Conservation (phyloP, 192 early-diverging fungal species). For the Phycomyces blakesleeanus region DNA sequence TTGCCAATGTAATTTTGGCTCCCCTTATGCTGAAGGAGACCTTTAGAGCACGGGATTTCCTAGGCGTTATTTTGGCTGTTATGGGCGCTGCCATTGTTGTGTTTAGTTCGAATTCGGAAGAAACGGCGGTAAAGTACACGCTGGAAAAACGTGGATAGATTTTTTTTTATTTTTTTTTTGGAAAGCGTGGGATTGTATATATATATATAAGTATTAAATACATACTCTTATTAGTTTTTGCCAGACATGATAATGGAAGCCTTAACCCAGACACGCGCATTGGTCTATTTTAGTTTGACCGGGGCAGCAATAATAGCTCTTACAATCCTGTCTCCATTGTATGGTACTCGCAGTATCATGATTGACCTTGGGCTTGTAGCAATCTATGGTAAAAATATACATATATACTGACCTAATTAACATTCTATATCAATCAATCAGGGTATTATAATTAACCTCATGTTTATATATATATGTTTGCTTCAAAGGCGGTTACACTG, state of each 20-base stretch:
- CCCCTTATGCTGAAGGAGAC: constrained; percentile 64
- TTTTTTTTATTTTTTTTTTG: constrained; percentile 1
- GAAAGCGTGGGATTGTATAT: too few species aligned
- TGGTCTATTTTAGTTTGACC: constrained; percentile 54
- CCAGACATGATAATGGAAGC: constrained; percentile 50
- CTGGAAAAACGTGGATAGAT: background rate
- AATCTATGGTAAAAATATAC: constrained; percentile 52
- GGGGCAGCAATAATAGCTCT: constrained; percentile 32
- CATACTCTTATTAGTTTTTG: constrained; percentile 38
- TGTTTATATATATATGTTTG: too few species aligned
- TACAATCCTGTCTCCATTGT: constrained; percentile 39
- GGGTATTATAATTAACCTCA: too few species aligned
- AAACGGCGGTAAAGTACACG: constrained; percentile 40
- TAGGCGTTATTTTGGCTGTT: constrained; percentile 60
- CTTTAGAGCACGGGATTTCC: constrained; percentile 54
- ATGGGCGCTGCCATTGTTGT: constrained; percentile 63
- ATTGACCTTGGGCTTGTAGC: constrained; percentile 65
- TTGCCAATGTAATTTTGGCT: constrained; percentile 68
- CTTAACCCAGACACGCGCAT: constrained; percentile 44
- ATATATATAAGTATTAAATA: too few species aligned
- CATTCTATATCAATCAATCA: too few species aligned
- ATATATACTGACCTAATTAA: background rate
- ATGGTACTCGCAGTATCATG: constrained; percentile 52
- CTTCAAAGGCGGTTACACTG: constrained; percentile 67
- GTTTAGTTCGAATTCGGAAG: constrained; percentile 53